phyloP scores from a whole-genome alignment of 306 rosid genomes.

The Alnus glutinosa region DNA sequence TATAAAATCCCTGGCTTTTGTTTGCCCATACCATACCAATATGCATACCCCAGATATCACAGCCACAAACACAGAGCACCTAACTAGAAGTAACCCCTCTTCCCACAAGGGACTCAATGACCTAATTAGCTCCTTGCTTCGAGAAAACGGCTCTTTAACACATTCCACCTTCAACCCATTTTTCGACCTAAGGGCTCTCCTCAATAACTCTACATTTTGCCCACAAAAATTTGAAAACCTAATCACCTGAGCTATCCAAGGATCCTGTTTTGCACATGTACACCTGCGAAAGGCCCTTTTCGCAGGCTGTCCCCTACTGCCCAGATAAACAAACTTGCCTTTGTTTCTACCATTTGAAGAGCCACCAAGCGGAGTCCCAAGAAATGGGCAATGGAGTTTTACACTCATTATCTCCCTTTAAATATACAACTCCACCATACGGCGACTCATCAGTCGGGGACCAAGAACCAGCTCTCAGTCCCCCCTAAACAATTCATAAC shows the following conservation, averaged over 20 bases:
- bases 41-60: conserved; percentile 75
- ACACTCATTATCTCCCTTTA: conserved; percentile 54
- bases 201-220: conserved; percentile 61
- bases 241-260: conserved; percentile 51
- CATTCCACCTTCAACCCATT: conserved; percentile 59
- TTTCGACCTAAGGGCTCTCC: conserved; percentile 43
- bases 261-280: conserved; percentile 46
- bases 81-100: conserved; percentile 69
- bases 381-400: conserved; percentile 51
- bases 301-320: conserved; percentile 27
- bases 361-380: conserved; percentile 50
- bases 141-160: conserved; percentile 51
- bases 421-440: conserved; percentile 24
- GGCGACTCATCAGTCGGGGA: conserved; percentile 45
- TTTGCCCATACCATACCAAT: conserved; percentile 75
- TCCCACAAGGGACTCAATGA: conserved; percentile 57
- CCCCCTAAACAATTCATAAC: conserved; percentile 38
- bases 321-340: conserved; percentile 34
- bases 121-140: conserved; percentile 47
- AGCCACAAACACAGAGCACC: conserved; percentile 66
- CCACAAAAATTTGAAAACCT: conserved; percentile 59
- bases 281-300: conserved; percentile 41
- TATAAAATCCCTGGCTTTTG: conserved; percentile 65
- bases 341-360: conserved; percentile 40
- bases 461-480: conserved; percentile 60